Percentiles rank a stretch among this genome's conserved stretches.
Evolutionary conservation across 768 basidiomycete species (phyloP).

Genomic region (Mrakia blollopis): DNA sequence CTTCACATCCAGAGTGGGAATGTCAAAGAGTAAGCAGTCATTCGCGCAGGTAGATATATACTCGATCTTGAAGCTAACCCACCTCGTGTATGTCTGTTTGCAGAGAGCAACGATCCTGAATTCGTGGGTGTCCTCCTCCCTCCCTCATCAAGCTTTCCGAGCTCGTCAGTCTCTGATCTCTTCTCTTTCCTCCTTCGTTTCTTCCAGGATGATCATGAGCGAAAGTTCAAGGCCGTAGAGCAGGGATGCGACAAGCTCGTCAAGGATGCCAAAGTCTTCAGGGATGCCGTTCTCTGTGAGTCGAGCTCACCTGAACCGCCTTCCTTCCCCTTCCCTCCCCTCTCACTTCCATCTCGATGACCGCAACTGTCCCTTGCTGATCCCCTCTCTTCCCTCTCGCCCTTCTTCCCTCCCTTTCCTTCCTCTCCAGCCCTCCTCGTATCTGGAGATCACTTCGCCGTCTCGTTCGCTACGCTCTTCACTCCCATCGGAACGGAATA

Average conservation of each 20-base stretch:
- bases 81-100: neutral
- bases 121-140: conserved; percentile 18
- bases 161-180: conserved; percentile 10
- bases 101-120: conserved; percentile 20
- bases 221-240: conserved; percentile 72
- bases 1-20: conserved; percentile 78
- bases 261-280: conserved; percentile 85
- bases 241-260: conserved; percentile 77
- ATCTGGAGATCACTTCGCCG: conserved; percentile 46
- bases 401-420: neutral
- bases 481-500: conserved; percentile 54
- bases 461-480: conserved; percentile 42
- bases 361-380: too few species aligned
- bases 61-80: conserved; percentile 26
- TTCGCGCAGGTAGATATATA: neutral
- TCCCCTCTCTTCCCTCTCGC: neutral
- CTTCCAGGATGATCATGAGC: conserved; percentile 45
- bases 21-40: conserved; percentile 74
- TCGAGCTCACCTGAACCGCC: conserved; percentile 38
- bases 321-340: conserved; percentile 60
- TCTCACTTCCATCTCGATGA: neutral
- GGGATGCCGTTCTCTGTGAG: conserved; percentile 72
- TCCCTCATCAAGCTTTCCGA: neutral
- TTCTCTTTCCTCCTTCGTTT: neutral
- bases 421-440: conserved; percentile 41